Evolutionary conservation across 148 eudicot species (phyloP), one percentile per base, ranked within the genome.

Genomic region (Rhododendron ovatum): DNA sequence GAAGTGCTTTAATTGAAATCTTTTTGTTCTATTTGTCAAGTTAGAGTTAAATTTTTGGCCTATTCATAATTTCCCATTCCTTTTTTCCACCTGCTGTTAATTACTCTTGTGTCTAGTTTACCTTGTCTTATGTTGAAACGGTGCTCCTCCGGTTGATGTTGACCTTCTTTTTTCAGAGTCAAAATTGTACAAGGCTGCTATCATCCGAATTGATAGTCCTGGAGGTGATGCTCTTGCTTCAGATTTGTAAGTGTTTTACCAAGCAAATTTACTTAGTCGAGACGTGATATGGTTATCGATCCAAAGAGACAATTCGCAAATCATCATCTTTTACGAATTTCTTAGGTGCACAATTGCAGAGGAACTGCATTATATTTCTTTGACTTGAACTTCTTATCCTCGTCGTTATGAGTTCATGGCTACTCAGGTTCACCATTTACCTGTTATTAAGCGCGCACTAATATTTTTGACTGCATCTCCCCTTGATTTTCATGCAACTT

Each of bases 171-270:
- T 81, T 88, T 30, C 92, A 96, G 99, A 94, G 83, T 94, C 96
- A 26, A 92, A 96, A 88, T 91, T 86, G 85, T 95, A 91, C 51
- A 96, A 96, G 85, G 99, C 98, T 84, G 99, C 90, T 53, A 88
- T 96, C 63, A 90, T 96, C 83, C 93, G 99, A 35, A 96, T 96
- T 89, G 98, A 96, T 87, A 96, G 99, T 90, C 98, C 98, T 86
- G 99, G 99, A 87, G 99, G 99, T 87, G 99, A 96, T 91, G 99
- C 99, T 86, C 97, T 96, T 91, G 98, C 99, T 88, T 96, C 99
- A 86, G 99, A 96, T 90, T 90, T 96, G 99, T 96, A 96, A 94
- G 99, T 92, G 81, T 84, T 88, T 47, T 48, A 5, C 37, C 37
- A 50, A 39, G 33, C 5, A 73, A 76, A 59, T 57, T 74, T 77